Evolutionary conservation across 176 grass and related monocot species (phyloP), one percentile per base, ranked within the genome.

Genomic region (Carex scoparia): DNA sequence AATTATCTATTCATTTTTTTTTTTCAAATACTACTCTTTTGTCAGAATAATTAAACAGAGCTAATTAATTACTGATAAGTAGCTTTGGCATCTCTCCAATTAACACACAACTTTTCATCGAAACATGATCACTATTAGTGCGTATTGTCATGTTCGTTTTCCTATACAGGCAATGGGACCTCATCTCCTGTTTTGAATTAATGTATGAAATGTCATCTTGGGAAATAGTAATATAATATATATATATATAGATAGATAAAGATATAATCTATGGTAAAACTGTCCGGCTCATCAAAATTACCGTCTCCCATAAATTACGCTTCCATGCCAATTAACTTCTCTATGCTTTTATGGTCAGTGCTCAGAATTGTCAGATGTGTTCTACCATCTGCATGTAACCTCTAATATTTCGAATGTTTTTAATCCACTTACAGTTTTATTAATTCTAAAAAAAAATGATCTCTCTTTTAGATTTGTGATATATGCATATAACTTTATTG

Each of bases 101-200:
- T 4, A 30, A 65, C 80, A 53, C 6, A 44, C 59, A 13, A 66
- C 49, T 67, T 61, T 81, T 82, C 35, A 66, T 82, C 10, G 40
- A 82, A 66, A n/a, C 16, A 42, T 44, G 5, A 67, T 32, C 12
- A 83, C 59, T 46, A 67, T 76, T 55, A 12, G 61, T 27, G n/a
- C 8, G 40, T 72, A 83, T 83, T 68, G 61, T 83, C 80, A 83
- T 67, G 80, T 83, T 83, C 61, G 53, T 54, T 83, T 83, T 83
- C 80, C 80, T 10, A 63, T 63, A 27, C 53, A 19, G 57, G 79
- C 7, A 61, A 63, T 62, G 48, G 79, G 79, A 33, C 79, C 79
- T 81, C n/a, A n/a, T n/a, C 79, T 81, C 56, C 28, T 66, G 80
- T 82, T 82, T 67, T 64, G 10, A 76, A 83, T 68, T 82, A 82